Base-by-base conservation (phyloP, 345 rosid species). In the Citrus sp. region DNA sequence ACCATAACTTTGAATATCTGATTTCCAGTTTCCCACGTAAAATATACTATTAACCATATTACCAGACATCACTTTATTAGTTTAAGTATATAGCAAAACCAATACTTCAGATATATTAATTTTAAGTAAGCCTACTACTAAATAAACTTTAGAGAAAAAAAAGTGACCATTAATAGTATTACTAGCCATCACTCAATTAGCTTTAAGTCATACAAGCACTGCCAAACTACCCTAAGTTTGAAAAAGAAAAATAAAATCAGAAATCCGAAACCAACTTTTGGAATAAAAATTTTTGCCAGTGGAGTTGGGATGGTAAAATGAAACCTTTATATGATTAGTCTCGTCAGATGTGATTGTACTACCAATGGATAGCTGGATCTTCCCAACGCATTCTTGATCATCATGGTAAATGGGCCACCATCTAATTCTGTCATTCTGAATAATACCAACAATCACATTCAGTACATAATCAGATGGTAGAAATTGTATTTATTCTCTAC, bases 321-420 rank as follows among this genome's bases (percentile, higher is more conserved):
- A 58, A 71, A 94, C 99, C 94, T 96, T 93, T 71, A 96, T 89
- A 78, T 88, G 93, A 80, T 82, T 86, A 25, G 87, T 88, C 86
- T 96, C 97, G 56, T 88, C 93, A 21, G 85, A 84, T 63, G 94
- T 85, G 72, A 86, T 82, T 27, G 93, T 89, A 76, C 91, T 89
- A 68, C 94, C 92, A 80, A 89, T 80, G 32, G 81, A 92, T 80
- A 96, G 94, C 85, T 93, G 98, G 86, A 95, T 88, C 88, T 96
- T 96, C 79, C 99, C 98, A 35, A 93, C 91, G 87, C 98, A 96
- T 87, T 92, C 98, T 87, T 93, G 90, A 87, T 89, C 98, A 78
- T 90, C 97, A 70, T 87, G 97, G 85, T 85, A 85, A 78, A 93
- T 84, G 40, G 97, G 93, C 96, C 98, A 96, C 99, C 98, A 96